phyloP scores from a whole-genome alignment of 2,329 filamentous ascomycete genomes.

The Neurospora sp. region DNA sequence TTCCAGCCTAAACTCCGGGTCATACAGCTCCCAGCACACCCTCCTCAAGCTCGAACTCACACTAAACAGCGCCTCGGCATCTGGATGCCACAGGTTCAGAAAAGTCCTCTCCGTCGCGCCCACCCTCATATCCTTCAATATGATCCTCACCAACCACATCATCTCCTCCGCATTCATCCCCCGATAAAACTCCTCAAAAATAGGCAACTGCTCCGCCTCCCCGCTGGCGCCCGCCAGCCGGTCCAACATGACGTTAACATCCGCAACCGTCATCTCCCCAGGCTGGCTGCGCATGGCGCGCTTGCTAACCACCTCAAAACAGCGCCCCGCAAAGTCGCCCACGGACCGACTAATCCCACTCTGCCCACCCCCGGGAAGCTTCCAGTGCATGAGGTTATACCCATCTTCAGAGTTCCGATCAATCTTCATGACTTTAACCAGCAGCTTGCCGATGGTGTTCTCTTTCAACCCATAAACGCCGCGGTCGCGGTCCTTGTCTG shows the following conservation, averaged over 20 bases:
- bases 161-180: conserved; percentile 91
- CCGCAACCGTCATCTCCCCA: conserved; percentile 74
- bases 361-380: conserved; percentile 58
- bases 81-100: conserved; percentile 71
- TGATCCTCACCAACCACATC: conserved; percentile 89
- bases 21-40: conserved; percentile 88
- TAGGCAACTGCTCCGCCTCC: conserved; percentile 73
- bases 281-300: conserved; percentile 64
- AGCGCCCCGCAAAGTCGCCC: conserved; percentile 86
- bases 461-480: conserved; percentile 94
- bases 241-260: conserved; percentile 83
- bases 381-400: conserved; percentile 82
- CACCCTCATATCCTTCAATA: conserved; percentile 67
- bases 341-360: conserved; percentile 42
- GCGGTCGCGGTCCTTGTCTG: conserved; percentile 85
- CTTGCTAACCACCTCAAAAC: conserved; percentile 78
- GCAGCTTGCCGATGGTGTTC: conserved; percentile 75
- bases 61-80: conserved; percentile 71
- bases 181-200: conserved; percentile 77
- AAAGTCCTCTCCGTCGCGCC: conserved; percentile 83
- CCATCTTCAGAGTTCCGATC: conserved; percentile 85
- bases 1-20: conserved; percentile 63
- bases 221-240: conserved; percentile 63
- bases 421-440: conserved; percentile 91
- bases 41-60: conserved; percentile 72